Evolutionary conservation across 768 basidiomycete species (phyloP).

Genomic region (Amanita pallidorosea): DNA sequence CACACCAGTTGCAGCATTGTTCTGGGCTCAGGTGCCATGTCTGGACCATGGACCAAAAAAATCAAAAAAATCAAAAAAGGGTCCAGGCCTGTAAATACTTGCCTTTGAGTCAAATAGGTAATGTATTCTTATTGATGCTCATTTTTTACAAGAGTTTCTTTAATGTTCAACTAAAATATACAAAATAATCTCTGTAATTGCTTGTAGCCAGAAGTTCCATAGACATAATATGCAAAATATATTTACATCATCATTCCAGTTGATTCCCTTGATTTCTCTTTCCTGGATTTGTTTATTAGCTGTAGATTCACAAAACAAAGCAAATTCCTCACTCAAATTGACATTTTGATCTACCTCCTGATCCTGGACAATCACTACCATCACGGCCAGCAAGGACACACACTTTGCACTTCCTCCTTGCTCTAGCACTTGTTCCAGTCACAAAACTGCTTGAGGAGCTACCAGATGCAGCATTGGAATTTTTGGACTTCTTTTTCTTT

Average conservation of each 20-base stretch:
- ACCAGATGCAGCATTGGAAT: constrained; percentile 5
- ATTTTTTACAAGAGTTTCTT: not conserved
- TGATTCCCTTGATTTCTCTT: not conserved
- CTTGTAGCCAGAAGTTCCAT: not conserved
- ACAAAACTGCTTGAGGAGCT: not conserved
- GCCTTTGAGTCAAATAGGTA: too few relatives aligned
- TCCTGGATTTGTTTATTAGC: not conserved
- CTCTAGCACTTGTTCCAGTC: too few relatives aligned
- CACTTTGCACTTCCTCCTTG: not conserved
- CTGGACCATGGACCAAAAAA: too few relatives aligned
- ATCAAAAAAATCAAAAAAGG: too few relatives aligned
- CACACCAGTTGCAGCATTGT: too few relatives aligned
- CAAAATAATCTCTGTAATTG: not conserved
- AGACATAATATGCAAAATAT: too few relatives aligned
- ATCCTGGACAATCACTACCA: not conserved
- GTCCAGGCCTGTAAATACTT: too few relatives aligned
- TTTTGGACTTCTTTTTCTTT: constrained; percentile 19
- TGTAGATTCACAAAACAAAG: not conserved
- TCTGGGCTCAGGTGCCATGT: too few relatives aligned
- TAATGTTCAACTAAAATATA: not conserved
- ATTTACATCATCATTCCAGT: not conserved
- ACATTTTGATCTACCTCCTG: not conserved
- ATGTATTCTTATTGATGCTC: not conserved
- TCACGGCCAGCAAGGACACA: not conserved
- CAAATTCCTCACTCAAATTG: not conserved